Conservation (phyloP, 2,329 filamentous ascomycete genomes). For the Fusarium globosum region DNA sequence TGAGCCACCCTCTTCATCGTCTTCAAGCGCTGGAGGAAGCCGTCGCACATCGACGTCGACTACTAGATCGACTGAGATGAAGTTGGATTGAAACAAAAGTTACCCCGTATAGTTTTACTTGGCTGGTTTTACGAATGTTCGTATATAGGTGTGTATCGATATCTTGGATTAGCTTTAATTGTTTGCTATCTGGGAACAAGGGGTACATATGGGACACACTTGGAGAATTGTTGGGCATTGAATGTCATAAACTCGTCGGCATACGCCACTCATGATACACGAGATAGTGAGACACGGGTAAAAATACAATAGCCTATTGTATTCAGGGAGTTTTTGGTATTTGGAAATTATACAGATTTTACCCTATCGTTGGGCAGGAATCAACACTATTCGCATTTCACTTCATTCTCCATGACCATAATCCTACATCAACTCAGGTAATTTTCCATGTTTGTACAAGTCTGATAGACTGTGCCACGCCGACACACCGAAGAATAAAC, state of each 20-base stretch:
- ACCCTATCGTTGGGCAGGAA: slow-evolving; percentile 20
- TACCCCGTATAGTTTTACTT: neutral
- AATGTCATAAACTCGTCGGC: neutral
- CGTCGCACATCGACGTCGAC: slow-evolving; percentile 42
- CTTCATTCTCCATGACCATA: slow-evolving; percentile 30
- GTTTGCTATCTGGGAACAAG: neutral
- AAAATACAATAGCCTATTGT: slow-evolving; percentile 33
- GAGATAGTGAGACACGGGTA: neutral
- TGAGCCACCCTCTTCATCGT: slow-evolving; percentile 41
- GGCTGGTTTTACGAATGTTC: neutral
- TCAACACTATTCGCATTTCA: slow-evolving; percentile 26
- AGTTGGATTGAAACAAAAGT: slow-evolving; percentile 10
- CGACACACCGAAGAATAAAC: neutral
- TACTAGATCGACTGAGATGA: slow-evolving; percentile 27
- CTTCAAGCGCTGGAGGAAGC: slow-evolving; percentile 38
- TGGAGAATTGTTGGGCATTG: neutral
- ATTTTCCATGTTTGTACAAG: slow-evolving; percentile 41
- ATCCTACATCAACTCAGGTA: slow-evolving; percentile 41
- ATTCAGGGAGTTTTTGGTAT: slow-evolving; percentile 40
- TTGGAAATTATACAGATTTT: slow-evolving; percentile 42
- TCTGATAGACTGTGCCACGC: slow-evolving; percentile 11
- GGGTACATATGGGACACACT: neutral
- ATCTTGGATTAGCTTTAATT: neutral
- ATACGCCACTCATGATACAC: neutral
- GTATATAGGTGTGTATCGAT: neutral